These are phyloP conservation scores for Lumnitzera racemosa DNA, from an alignment of 345 rosid genomes.

Conservation along the genomic window DNA sequence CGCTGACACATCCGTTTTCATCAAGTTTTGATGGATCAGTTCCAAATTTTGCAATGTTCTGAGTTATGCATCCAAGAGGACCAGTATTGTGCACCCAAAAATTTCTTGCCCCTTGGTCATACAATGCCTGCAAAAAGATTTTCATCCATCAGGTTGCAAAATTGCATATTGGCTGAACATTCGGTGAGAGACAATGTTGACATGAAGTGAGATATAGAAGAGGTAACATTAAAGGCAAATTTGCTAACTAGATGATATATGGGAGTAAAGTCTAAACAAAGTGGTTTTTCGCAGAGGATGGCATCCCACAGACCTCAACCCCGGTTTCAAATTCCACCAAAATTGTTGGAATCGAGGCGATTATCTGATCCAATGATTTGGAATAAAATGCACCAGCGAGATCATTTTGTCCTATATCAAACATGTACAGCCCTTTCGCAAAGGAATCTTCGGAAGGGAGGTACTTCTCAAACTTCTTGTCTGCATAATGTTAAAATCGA, in stretches of 20 bases:
- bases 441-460: constrained; percentile 65
- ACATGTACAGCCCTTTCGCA: constrained; percentile 65
- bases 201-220: too few relatives aligned
- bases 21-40: constrained; percentile 77
- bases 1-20: constrained; percentile 66
- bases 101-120: constrained; percentile 82
- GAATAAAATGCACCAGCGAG: constrained; percentile 95
- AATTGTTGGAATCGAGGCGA: constrained; percentile 64
- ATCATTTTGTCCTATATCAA: constrained; percentile 96
- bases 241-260: too few relatives aligned
- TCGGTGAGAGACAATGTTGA: too few relatives aligned
- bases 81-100: constrained; percentile 96
- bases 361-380: constrained; percentile 68
- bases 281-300: not conserved
- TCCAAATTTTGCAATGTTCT: constrained; percentile 83
- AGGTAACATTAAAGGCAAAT: too few relatives aligned
- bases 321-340: constrained; percentile 69
- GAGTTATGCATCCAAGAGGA: constrained; percentile 91
- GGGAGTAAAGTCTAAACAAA: too few relatives aligned
- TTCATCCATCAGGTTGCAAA: not conserved
- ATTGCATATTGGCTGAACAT: not conserved
- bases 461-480: constrained; percentile 42
- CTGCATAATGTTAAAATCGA: constrained; percentile 13
- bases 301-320: constrained; percentile 41
- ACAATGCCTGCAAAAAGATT: constrained; percentile 35